A percentile compares a stretch with the other conserved stretches of the same genome.
These are phyloP conservation scores for Trypanosoma avium DNA, from an alignment of 208 protist genomes.

Conservation along the genomic window DNA sequence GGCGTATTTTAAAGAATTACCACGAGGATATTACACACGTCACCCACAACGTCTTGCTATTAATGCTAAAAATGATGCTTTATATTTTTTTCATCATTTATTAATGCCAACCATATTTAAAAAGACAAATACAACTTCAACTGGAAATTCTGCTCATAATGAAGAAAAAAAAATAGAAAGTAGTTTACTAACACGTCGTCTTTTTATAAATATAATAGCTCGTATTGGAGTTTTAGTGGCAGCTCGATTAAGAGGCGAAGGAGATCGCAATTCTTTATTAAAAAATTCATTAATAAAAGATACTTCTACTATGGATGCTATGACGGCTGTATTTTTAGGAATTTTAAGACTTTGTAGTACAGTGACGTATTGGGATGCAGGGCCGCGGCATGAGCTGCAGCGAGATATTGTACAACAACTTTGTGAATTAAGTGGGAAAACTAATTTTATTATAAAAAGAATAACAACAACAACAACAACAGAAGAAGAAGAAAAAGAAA, in stretches of 20 bases:
- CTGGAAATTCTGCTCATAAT: not conserved
- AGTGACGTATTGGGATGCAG: conserved; percentile 21
- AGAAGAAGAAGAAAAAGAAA: not conserved
- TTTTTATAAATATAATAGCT: conserved; percentile 47
- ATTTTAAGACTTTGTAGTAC: conserved; percentile 45
- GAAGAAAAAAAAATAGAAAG: conserved; percentile 10
- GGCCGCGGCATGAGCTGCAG: conserved; percentile 22
- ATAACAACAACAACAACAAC: not conserved
- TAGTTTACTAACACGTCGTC: not conserved
- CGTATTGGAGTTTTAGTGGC: conserved; percentile 39
- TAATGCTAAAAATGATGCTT: conserved; percentile 33
- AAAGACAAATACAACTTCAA: not conserved
- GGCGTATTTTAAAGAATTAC: conserved; percentile 57
- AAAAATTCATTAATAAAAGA: no score
- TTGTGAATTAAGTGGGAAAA: no score
- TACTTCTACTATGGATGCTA: conserved; percentile 31
- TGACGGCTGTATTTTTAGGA: conserved; percentile 44
- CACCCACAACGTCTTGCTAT: conserved; percentile 32
- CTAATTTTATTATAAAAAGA: no score
- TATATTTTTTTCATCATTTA: conserved; percentile 32
- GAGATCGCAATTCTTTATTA: not conserved
- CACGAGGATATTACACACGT: conserved; percentile 41
- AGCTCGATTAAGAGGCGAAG: conserved; percentile 13
- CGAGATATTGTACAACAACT: conserved; percentile 14
- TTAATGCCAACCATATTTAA: conserved; percentile 7